These are phyloP conservation scores for Penicillium concentricum DNA, from an alignment of 2,329 filamentous ascomycete genomes.

Conservation along the genomic window DNA sequence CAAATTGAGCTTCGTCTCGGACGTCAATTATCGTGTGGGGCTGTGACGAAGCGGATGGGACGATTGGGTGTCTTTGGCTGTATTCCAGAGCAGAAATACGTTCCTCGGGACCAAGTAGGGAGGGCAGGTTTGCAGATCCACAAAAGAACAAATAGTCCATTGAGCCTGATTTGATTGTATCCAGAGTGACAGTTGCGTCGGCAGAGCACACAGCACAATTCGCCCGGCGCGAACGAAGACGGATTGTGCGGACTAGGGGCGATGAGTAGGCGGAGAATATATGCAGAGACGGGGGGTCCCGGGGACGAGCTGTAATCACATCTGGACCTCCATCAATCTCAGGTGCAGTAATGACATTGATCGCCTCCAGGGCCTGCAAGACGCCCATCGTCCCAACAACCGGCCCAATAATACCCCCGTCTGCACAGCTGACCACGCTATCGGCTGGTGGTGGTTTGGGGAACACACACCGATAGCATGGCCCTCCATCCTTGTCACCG, in stretches of 20 bases:
- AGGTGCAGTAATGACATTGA: conserved; percentile 69
- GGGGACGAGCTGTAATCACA: conserved; percentile 15
- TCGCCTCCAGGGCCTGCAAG: conserved; percentile 82
- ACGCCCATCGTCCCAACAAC: conserved; percentile 94
- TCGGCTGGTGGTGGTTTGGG: conserved; percentile 81
- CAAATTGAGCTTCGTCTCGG: conserved; percentile 79
- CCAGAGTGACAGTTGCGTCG: conserved; percentile 60
- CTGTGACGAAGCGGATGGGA: neutral
- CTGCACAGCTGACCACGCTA: conserved; percentile 80
- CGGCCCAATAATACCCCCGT: conserved; percentile 88
- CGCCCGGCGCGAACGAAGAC: conserved; percentile 65
- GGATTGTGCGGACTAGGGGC: conserved; percentile 68
- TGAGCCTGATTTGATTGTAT: conserved; percentile 62
- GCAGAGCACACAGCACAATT: conserved; percentile 77
- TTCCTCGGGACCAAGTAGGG: conserved; percentile 61
- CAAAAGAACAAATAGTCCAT: conserved; percentile 88
- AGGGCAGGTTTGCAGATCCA: conserved; percentile 59
- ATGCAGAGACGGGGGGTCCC: conserved; percentile 38
- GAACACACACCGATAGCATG: conserved; percentile 93
- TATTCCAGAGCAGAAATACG: conserved; percentile 68
- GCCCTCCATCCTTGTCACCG: conserved; percentile 62
- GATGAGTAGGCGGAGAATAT: conserved; percentile 46
- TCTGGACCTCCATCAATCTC: conserved; percentile 22
- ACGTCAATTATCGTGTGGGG: conserved; percentile 73
- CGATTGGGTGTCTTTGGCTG: conserved; percentile 24